A percentile compares a stretch with the other conserved stretches of the same genome.
phyloP scores from a whole-genome alignment of 2,329 filamentous ascomycete species.

The Microsporum audouinii region DNA sequence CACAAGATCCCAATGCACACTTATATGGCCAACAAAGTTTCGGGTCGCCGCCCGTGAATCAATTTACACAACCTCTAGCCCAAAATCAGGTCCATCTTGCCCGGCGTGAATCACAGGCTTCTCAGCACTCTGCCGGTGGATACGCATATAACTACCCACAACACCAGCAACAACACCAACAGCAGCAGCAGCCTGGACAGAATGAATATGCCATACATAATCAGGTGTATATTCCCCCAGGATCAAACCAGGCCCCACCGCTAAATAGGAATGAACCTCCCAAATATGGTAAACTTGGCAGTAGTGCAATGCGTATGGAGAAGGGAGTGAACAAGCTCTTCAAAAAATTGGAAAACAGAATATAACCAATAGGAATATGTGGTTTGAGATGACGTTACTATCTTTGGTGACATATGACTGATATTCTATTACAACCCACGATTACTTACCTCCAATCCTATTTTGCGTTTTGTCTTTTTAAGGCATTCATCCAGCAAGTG shows the following conservation, averaged over 20 bases:
- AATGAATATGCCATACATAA: conserved; percentile 34
- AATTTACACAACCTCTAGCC: conserved; percentile 5
- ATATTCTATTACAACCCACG: not conserved
- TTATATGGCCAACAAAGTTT: conserved; percentile 25
- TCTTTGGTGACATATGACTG: not conserved
- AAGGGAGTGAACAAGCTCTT: conserved; percentile 26
- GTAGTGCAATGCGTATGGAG: conserved; percentile 22
- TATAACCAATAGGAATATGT: conserved; percentile 4
- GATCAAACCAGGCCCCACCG: conserved; percentile 23
- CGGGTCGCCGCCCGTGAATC: conserved; percentile 8
- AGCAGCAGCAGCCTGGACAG: conserved; percentile 16
- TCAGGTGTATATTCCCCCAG: conserved; percentile 38
- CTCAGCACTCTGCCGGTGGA: conserved; percentile 23
- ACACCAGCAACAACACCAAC: conserved; percentile 17
- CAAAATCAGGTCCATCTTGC: conserved; percentile 12
- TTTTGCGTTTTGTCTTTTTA: not conserved
- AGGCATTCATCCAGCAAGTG: not conserved
- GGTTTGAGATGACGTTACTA: not conserved
- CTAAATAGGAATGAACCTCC: not conserved
- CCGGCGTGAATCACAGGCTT: conserved; percentile 13
- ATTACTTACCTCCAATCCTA: not conserved
- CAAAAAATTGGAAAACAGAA: conserved; percentile 27
- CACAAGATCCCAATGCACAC: conserved; percentile 27
- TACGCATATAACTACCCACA: conserved; percentile 36
- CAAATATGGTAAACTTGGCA: conserved; percentile 14